phyloP scores from a whole-genome alignment of 202 grass and related monocot species.

The Elaeis oleifera region DNA sequence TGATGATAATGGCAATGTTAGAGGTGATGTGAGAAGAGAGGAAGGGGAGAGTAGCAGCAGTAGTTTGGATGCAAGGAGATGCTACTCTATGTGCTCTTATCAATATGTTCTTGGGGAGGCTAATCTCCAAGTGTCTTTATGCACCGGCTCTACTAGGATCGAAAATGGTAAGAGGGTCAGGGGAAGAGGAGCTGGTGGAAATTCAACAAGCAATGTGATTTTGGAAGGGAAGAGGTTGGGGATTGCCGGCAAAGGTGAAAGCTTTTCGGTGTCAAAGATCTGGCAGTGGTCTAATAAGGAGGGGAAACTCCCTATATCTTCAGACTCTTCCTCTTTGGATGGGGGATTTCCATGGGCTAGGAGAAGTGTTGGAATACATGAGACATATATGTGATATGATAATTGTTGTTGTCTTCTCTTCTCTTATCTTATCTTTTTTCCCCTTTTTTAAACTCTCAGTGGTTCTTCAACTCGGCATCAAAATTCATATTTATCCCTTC shows the following conservation, averaged over 20 bases:
- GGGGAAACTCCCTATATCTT: slow-evolving; percentile 13
- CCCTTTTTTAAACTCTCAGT: not conserved
- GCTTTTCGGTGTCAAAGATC: slow-evolving; percentile 44
- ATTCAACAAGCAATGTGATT: not conserved
- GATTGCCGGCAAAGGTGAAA: slow-evolving; percentile 25
- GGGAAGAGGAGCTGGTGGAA: slow-evolving; percentile 12
- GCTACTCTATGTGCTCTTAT: slow-evolving; percentile 35
- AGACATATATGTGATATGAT: not conserved
- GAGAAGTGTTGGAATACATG: not conserved
- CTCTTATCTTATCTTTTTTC: too few species aligned
- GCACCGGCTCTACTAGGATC: not conserved
- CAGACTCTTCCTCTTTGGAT: not conserved
- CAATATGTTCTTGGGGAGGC: slow-evolving; percentile 36
- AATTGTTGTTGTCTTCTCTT: not conserved
- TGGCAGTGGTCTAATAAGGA: slow-evolving; percentile 39
- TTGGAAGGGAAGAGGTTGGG: slow-evolving; percentile 24
- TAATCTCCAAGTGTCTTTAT: slow-evolving; percentile 31
- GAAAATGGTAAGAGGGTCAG: slow-evolving; percentile 6
- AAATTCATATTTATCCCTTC: not conserved
- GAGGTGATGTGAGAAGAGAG: slow-evolving; percentile 1
- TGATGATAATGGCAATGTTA: not conserved
- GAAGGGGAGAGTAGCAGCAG: slow-evolving; percentile 32
- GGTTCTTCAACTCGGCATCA: not conserved
- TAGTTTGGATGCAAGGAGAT: slow-evolving; percentile 44
- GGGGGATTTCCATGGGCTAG: not conserved